Base-by-base conservation (phyloP, 768 basidiomycete genomes). In the Coprinopsis marcescibilis region DNA sequence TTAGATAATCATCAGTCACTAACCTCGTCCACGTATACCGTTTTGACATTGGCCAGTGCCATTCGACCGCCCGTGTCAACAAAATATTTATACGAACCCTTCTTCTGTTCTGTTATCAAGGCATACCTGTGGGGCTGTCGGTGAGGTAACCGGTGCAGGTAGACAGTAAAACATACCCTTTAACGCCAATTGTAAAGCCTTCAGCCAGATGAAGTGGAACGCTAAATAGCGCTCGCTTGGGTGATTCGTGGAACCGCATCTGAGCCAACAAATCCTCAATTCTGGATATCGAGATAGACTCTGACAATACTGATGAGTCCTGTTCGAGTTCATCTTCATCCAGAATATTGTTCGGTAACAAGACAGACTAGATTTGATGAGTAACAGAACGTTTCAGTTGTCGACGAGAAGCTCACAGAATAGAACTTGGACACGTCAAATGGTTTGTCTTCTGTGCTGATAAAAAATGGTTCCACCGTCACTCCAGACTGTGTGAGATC, bases 401-500 rank as follows among this genome's bases (percentile, higher is more conserved):
- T 26, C 11, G 20, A 26, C 15, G 19, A 37, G 8, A 23, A 14
- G 63, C 80, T 43, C 49, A 91, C 90, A 7, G 83, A 79, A 61
- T 88, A 95, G 62, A 93, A 93, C 48, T 80, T 88, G 19, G 73
- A 65, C 3, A 80, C 59, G 42, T 89, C 79, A 51, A 96, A 97
- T 0, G 75, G 69, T 35, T 77, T 80, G 3, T 80, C 76, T 3
- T 72, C 63, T 0, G 77, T 78, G 45, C 79, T 80, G 44, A 97
- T 89, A 65, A 96, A 94, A 65, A 95, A 96, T 0, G 93, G 90
- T 52, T 91, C 87, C 33, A 96, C 71, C 4, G 75, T 75, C 15
- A 85, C 82, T 0, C 91, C 89, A 3, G 83, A 75, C 66, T 90
- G 85, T 8, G 75, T 73, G 42, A 95, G 69, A 59, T 96, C 93